These are phyloP conservation scores for Kwoniella sp. DNA, from an alignment of 768 basidiomycete species.

Conservation along the genomic window DNA sequence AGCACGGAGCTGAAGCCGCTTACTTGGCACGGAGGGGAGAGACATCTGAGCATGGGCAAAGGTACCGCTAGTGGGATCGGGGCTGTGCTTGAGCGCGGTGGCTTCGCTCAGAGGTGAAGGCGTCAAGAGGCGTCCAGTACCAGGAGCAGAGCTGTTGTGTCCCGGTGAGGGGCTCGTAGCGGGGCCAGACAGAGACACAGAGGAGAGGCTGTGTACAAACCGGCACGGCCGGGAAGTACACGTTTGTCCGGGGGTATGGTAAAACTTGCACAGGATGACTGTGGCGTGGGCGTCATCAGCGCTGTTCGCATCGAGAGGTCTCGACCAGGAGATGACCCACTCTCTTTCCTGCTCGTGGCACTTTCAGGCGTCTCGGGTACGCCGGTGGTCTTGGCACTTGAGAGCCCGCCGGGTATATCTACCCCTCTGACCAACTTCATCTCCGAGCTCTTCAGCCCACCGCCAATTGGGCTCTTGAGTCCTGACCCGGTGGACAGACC, in stretches of 20 bases:
- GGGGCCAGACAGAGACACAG: background rate
- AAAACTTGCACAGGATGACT: constrained; percentile 49
- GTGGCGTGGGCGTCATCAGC: background rate
- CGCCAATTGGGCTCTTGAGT: background rate
- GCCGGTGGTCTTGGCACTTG: constrained; percentile 1
- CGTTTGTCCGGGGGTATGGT: constrained; percentile 47
- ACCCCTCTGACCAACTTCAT: background rate
- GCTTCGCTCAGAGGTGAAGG: no score
- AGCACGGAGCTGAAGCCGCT: constrained; percentile 11
- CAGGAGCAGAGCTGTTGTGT: background rate
- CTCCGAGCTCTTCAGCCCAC: constrained; percentile 1
- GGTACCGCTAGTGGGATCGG: constrained; percentile 34
- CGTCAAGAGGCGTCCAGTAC: no score
- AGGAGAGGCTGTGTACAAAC: constrained; percentile 44
- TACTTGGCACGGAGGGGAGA: background rate
- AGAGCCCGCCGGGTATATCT: background rate
- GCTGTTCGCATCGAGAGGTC: background rate
- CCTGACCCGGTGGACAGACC: constrained; percentile 8
- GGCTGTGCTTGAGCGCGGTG: constrained; percentile 13
- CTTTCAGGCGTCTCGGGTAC: constrained; percentile 10
- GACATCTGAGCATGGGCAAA: constrained; percentile 38
- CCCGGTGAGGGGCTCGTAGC: background rate
- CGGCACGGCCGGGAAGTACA: constrained; percentile 50
- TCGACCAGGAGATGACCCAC: constrained; percentile 14
- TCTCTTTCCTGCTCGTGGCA: constrained; percentile 16